Conservation (phyloP, 2,329 filamentous ascomycete species). For the Monilinia fructigena region DNA sequence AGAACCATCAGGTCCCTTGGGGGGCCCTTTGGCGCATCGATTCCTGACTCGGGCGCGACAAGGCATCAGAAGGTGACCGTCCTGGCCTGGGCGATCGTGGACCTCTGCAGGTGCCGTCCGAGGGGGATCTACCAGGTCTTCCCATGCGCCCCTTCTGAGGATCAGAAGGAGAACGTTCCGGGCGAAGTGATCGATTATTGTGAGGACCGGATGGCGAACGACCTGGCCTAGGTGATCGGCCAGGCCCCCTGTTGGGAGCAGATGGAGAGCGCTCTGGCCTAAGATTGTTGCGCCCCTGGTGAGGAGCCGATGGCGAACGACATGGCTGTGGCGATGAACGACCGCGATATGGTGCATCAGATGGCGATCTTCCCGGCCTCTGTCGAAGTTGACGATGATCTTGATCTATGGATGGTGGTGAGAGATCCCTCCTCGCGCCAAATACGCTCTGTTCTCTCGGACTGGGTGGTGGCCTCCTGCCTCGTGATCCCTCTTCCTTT, state of each 20-base stretch:
- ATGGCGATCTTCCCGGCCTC: slow-evolving; percentile 16
- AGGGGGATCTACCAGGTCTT: slow-evolving; percentile 17
- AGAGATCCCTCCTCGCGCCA: slow-evolving; percentile 57
- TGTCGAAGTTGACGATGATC: not conserved
- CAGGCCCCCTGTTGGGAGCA: slow-evolving; percentile 3
- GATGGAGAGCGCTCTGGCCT: slow-evolving; percentile 18
- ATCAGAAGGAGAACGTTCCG: slow-evolving; percentile 20
- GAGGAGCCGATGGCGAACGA: slow-evolving; percentile 18
- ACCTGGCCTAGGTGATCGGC: slow-evolving; percentile 6
- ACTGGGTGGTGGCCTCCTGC: not conserved
- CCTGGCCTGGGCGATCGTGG: slow-evolving; percentile 24
- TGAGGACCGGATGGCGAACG: slow-evolving; percentile 12
- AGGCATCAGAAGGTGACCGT: slow-evolving; percentile 29
- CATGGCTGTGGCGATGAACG: slow-evolving; percentile 14
- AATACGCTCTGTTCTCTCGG: slow-evolving; percentile 41
- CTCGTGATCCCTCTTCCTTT: slow-evolving; percentile 23
- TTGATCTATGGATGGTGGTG: slow-evolving; percentile 45
- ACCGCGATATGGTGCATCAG: slow-evolving; percentile 15
- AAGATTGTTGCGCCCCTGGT: slow-evolving; percentile 6
- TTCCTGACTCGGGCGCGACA: slow-evolving; percentile 34
- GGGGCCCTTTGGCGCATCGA: slow-evolving; percentile 35
- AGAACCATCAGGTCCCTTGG: slow-evolving; percentile 31
- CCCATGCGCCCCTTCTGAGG: slow-evolving; percentile 14
- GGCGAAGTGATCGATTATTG: slow-evolving; percentile 2
- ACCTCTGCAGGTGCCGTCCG: slow-evolving; percentile 41